Evolutionary conservation across 352 stramenopile genomes (phyloP), one percentile per base, ranked within the genome.

Genomic region (Globisporangium paddicum): DNA sequence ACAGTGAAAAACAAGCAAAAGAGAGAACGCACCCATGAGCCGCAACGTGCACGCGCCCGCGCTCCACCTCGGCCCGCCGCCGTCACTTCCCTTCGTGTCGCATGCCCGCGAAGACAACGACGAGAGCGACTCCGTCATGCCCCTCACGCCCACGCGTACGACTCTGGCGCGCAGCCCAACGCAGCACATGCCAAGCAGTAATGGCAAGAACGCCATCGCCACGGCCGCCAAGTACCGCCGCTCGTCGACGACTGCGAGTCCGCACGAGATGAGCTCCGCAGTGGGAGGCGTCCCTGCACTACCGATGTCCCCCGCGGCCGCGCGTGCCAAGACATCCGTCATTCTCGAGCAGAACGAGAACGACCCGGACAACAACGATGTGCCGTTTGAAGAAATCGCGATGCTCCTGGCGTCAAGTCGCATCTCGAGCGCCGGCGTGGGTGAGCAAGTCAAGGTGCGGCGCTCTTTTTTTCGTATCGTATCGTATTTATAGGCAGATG

Each of bases 321-420:
- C 18, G 23, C 55, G 53, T 23, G 53, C 60, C 28, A 61, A 58
- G 37, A 67, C 53, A 18, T 41, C 35, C 18, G 47, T 62, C 2
- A 25, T 58, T 14, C 41, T 45, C 14, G 48, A 58, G 51, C 41
- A 57, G 60, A 61, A 62, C 46, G 60, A 67, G 47, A 61, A 61
- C 37, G 60, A 53, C 2, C 46, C 58, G 38, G 38, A 44, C n/a
- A 55, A 26, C 18, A 62, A 62, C 25, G 60, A 67, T n/a, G 44
- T 67, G 6, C 60, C 60, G 46, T 62, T 67, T 9, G 60, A 67
- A 45, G 60, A 67, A 28, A 62, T 67, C 40, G 60, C 60, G 14
- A 48, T 54, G 53, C 30, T 62, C 26, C 19, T 67, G 35, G 47
- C 55, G 37, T 14, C 23, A 10, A 53, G 60, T 38, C 55, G 55